Evolutionary conservation across 352 stramenopile species (phyloP).

Genomic region (Phytopythium ostracodes): DNA sequence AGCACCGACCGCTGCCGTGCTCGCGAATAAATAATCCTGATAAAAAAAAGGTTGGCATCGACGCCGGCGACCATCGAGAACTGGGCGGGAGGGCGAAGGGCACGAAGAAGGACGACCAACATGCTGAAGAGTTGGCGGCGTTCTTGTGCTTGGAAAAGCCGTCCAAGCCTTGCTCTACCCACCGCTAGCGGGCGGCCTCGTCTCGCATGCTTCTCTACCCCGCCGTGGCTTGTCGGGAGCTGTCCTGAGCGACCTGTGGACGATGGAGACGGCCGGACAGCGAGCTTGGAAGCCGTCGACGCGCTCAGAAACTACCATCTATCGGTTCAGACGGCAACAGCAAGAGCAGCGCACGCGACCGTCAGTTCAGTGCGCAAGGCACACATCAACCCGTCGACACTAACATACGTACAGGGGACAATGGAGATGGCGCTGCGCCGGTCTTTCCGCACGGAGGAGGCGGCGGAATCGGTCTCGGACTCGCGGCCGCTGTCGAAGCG

Average conservation of each 20-base stretch:
- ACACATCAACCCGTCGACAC: no score
- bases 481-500: constrained; percentile 44
- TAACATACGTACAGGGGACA: constrained; percentile 34
- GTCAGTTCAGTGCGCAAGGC: neutral
- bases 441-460: constrained; percentile 34
- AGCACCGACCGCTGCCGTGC: neutral
- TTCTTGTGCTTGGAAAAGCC: no score
- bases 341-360: neutral
- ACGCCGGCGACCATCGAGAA: no score
- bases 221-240: no score
- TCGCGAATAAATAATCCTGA: constrained; percentile 2
- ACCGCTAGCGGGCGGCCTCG: no score
- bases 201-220: neutral
- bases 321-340: neutral
- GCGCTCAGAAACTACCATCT: constrained; percentile 31
- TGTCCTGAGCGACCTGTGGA: no score
- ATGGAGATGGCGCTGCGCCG: constrained; percentile 35
- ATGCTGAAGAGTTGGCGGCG: no score
- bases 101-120: neutral
- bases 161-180: no score
- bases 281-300: no score
- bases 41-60: constrained; percentile 1
- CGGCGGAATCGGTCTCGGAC: constrained; percentile 40
- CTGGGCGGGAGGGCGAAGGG: no score
- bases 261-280: neutral